Evolutionary conservation across 1,284 basidiomycete genomes (phyloP).

Genomic region (Puccinia novopanici): DNA sequence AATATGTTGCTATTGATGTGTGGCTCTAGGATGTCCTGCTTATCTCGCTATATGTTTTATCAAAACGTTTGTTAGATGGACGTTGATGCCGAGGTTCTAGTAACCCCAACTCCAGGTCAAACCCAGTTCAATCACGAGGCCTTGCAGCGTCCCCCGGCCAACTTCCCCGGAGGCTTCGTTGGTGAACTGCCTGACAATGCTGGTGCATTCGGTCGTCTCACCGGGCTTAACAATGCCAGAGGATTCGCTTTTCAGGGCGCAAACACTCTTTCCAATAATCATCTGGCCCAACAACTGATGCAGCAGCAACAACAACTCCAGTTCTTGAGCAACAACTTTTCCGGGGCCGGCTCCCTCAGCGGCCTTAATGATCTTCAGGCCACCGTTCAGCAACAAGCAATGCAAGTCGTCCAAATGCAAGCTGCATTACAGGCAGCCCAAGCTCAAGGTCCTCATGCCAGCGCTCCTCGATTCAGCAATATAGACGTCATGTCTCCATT

Average conservation of each 20-base stretch:
- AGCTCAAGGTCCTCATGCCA: constrained; percentile 19
- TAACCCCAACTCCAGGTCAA: constrained; percentile 48
- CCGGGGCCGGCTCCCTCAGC: constrained; percentile 25
- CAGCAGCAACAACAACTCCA: constrained; percentile 51
- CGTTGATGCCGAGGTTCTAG: constrained; percentile 48
- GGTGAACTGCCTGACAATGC: constrained; percentile 38
- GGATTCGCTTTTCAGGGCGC: constrained; percentile 36
- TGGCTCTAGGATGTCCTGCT: background rate
- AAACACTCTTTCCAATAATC: constrained; percentile 23
- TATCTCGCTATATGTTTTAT: background rate
- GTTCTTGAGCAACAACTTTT: constrained; percentile 33
- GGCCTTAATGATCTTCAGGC: constrained; percentile 51
- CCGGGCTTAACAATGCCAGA: constrained; percentile 27
- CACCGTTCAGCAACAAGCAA: constrained; percentile 56
- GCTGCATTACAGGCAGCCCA: constrained; percentile 51
- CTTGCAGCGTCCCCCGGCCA: constrained; percentile 30
- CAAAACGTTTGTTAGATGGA: constrained; percentile 20
- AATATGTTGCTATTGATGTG: background rate
- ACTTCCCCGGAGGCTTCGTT: constrained; percentile 40
- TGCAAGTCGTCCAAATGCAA: constrained; percentile 55
- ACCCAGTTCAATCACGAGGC: constrained; percentile 37
- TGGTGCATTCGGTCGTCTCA: constrained; percentile 37
- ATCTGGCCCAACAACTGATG: constrained; percentile 40
- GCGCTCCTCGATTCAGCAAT: constrained; percentile 26
- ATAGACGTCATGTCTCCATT: constrained; percentile 52